Conservation (phyloP, 139 green algal genomes). For the Chlorella vulgaris region DNA sequence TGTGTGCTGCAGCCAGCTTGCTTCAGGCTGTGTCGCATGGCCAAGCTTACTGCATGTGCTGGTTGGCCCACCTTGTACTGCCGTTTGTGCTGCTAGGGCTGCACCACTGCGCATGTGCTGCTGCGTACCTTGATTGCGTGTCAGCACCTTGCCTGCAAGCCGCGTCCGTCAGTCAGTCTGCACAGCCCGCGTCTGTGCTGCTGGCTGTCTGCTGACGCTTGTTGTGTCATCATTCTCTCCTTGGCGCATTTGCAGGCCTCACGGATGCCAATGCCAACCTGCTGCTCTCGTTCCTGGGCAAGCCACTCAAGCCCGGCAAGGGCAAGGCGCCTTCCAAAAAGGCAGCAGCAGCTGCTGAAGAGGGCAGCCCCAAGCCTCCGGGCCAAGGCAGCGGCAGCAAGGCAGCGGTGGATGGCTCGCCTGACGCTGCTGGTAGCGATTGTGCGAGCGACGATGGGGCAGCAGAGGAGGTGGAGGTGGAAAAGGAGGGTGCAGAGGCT, state of each 20-base stretch:
- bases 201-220: too few relatives aligned
- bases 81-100: too few relatives aligned
- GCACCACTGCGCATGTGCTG: too few relatives aligned
- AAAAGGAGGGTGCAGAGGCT: not conserved
- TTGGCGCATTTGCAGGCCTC: not conserved
- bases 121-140: too few relatives aligned
- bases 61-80: too few relatives aligned
- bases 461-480: not conserved
- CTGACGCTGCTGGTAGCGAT: not conserved
- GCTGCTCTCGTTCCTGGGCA: constrained; percentile 10
- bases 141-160: too few relatives aligned
- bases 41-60: too few relatives aligned
- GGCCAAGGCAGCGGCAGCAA: not conserved
- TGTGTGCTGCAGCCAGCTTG: not conserved
- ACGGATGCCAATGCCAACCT: constrained; percentile 6
- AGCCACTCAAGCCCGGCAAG: not conserved
- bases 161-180: too few relatives aligned
- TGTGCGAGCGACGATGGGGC: not conserved
- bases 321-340: not conserved
- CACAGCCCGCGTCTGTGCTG: too few relatives aligned
- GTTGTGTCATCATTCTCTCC: too few relatives aligned
- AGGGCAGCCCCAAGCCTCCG: not conserved
- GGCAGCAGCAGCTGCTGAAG: not conserved
- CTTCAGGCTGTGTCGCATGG: not conserved
- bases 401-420: not conserved